Base-by-base conservation (phyloP, 768 basidiomycete genomes). In the Guyanaporus albipodus region DNA sequence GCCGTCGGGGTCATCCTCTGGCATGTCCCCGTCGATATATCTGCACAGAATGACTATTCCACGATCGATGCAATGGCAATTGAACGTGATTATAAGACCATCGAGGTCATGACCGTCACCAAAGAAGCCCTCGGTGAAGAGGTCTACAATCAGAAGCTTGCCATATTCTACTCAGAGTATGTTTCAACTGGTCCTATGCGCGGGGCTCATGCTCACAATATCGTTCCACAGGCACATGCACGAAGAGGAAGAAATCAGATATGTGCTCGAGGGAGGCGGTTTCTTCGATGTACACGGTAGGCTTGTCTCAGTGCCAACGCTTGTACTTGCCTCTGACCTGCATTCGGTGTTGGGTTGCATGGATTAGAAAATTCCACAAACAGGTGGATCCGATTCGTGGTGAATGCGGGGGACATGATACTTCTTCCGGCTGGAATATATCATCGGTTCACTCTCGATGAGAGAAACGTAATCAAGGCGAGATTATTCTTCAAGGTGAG, bases 241-340 rank as follows among this genome's bases (percentile, higher is more conserved):
- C 58, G 91, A 94, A 66, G 92, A 95, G 57, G 92, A 97, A 62
- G 92, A 94, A 70, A 94, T 93, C 60, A 76, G 91, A 6, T 95
- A 87, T 60, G 79, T 92, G 54, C 73, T 90, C 24, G 76, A 77
- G 5, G 93, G 93, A 17, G 81, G 79, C 38, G 92, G 91, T 0
- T 95, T 83, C 73, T 95, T 95, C 63, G 93, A 95, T 57, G 78
- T 95, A 32, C 76, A 91, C 53, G 87, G 87, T 87, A 56, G 39
- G 80, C n/a, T n/a, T n/a, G n/a, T n/a, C n/a, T n/a, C n/a, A n/a
- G n/a, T n/a, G n/a, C n/a, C n/a, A n/a, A n/a, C n/a, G n/a, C n/a
- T n/a, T n/a, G n/a, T n/a, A n/a, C n/a, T n/a, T n/a, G n/a, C n/a
- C n/a, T n/a, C n/a, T n/a, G n/a, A n/a, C n/a, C n/a, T n/a, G n/a